Conservation (phyloP, 306 rosid genomes). For the Abrus pulchellus region DNA sequence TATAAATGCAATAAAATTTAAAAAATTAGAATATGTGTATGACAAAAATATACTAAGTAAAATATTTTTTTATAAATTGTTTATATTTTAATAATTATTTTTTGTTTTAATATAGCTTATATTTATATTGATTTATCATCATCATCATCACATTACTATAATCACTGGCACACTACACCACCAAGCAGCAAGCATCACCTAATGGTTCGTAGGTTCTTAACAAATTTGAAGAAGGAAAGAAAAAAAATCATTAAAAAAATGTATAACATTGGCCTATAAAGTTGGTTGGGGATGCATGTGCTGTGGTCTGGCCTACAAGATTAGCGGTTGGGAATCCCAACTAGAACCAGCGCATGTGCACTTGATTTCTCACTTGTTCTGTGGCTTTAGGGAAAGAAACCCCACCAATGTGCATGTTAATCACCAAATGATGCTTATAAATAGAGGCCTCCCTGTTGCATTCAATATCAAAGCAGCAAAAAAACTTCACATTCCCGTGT, state of each 20-base stretch:
- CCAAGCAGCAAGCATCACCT: not conserved
- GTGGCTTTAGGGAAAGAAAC: constrained; percentile 35
- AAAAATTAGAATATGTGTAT: no score
- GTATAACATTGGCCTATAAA: constrained; percentile 22
- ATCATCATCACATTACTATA: no score
- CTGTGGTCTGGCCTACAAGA: constrained; percentile 48
- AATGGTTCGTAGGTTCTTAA: not conserved
- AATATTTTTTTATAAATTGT: no score
- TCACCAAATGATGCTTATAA: constrained; percentile 52
- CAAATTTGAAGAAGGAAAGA: not conserved
- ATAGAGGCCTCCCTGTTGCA: constrained; percentile 51
- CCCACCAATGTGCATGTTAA: constrained; percentile 18
- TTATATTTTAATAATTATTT: no score
- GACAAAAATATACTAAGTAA: no score
- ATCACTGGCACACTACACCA: no score
- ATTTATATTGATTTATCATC: no score
- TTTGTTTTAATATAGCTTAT: no score
- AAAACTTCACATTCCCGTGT: constrained; percentile 40
- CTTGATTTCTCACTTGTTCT: constrained; percentile 52
- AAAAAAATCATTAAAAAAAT: constrained; percentile 1
- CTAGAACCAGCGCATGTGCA: constrained; percentile 72
- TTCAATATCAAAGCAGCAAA: constrained; percentile 35
- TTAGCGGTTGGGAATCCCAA: constrained; percentile 60
- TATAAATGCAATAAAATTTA: no score
- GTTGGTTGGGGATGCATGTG: constrained; percentile 57